Evolutionary conservation across 1,284 basidiomycete genomes (phyloP).

Genomic region (Tetrapyrgos nigripes): DNA sequence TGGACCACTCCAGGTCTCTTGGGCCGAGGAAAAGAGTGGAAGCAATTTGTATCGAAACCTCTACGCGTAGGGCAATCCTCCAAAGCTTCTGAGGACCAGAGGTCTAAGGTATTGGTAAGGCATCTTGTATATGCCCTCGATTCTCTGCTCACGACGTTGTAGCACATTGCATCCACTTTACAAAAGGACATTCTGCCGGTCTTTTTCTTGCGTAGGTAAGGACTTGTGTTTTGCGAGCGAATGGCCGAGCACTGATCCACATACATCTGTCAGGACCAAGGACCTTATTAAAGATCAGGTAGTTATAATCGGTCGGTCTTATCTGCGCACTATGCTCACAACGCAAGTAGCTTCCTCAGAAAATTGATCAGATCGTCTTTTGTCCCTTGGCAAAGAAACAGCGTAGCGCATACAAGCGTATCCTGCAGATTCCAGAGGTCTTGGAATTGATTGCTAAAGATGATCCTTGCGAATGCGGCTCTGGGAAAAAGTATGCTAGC

Average conservation of each 20-base stretch:
- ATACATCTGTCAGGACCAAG: conserved; percentile 68
- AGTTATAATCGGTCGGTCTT: conserved; percentile 7
- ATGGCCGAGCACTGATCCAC: background rate
- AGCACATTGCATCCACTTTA: conserved; percentile 58
- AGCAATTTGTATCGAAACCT: conserved; percentile 67
- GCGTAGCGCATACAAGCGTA: conserved; percentile 71
- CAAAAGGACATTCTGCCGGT: conserved; percentile 72
- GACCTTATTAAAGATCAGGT: conserved; percentile 79
- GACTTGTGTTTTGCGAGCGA: background rate
- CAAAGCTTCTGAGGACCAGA: conserved; percentile 65
- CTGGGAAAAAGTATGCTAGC: conserved; percentile 52
- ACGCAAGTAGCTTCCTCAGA: conserved; percentile 69
- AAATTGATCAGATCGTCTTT: conserved; percentile 88
- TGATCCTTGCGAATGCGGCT: conserved; percentile 76
- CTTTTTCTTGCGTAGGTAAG: conserved; percentile 79
- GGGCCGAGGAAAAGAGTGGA: conserved; percentile 75
- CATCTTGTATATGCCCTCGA: background rate
- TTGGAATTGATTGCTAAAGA: conserved; percentile 73
- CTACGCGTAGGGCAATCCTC: conserved; percentile 73
- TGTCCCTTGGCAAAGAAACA: conserved; percentile 81
- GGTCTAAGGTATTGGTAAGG: conserved; percentile 58
- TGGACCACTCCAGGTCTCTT: conserved; percentile 80
- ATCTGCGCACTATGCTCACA: conserved; percentile 19
- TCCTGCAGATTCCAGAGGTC: conserved; percentile 66
- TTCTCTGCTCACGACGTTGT: background rate